phyloP scores from a whole-genome alignment of 2,329 filamentous ascomycete genomes.

The Proliferodiscus dingleyae region DNA sequence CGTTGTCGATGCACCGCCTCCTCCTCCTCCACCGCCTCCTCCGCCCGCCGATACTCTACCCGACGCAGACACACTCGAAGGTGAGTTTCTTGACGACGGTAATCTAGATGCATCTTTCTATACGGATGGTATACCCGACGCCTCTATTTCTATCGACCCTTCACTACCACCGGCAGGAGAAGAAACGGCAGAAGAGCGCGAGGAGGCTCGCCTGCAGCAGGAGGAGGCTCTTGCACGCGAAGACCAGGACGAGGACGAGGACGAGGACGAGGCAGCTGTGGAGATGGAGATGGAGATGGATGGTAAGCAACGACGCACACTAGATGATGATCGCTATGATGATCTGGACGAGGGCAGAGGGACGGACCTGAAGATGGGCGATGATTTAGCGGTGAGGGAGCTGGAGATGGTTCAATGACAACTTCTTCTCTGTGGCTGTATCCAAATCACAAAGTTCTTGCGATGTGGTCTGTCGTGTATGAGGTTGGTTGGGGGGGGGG shows the following conservation, averaged over 20 bases:
- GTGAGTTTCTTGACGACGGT: conserved; percentile 2
- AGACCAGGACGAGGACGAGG: conserved; percentile 29
- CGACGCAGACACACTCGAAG: conserved; percentile 5
- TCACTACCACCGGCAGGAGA: conserved; percentile 1
- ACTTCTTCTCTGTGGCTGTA: background rate
- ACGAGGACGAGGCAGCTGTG: conserved; percentile 29
- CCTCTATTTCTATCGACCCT: too few relatives aligned
- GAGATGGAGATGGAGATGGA: conserved; percentile 23
- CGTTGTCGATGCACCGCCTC: conserved; percentile 22
- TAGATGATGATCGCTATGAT: background rate
- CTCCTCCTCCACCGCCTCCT: conserved; percentile 28
- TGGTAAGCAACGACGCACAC: background rate
- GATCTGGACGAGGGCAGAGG: background rate
- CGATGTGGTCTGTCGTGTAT: background rate
- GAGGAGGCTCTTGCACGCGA: too few relatives aligned
- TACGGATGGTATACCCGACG: too few relatives aligned
- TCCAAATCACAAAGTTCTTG: background rate
- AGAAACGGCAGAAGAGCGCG: conserved; percentile 21
- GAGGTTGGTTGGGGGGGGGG: background rate
- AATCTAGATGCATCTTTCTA: background rate
- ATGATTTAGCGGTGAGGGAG: background rate
- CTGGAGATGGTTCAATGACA: background rate
- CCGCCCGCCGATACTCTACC: conserved; percentile 14
- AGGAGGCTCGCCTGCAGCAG: too few relatives aligned
- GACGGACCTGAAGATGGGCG: background rate